These are phyloP conservation scores for Herpetomonas muscarum DNA, from an alignment of 208 protist species.

Conservation along the genomic window DNA sequence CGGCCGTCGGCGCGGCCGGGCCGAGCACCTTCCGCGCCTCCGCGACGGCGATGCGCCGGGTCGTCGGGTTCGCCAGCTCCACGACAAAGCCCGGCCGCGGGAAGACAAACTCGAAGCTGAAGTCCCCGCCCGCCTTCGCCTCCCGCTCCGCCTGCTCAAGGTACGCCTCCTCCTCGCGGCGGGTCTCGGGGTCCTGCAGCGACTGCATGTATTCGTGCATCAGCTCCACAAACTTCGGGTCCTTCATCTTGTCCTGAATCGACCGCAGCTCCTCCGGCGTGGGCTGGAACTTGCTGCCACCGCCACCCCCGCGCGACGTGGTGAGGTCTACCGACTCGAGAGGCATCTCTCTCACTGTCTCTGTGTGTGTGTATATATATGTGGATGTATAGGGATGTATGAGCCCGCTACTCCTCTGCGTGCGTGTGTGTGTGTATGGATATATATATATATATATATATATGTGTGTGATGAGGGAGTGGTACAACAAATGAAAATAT, in stretches of 20 bases:
- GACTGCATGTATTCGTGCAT: slow-evolving; percentile 88
- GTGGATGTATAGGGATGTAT: no score
- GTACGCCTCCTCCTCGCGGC: slow-evolving; percentile 87
- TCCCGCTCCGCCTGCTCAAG: slow-evolving; percentile 82
- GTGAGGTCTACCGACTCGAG: slow-evolving; percentile 66
- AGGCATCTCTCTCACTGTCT: slow-evolving; percentile 30
- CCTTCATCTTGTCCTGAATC: slow-evolving; percentile 85
- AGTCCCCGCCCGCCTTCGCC: slow-evolving; percentile 79
- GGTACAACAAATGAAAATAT: not conserved
- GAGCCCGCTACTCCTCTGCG: no score
- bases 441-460: slow-evolving; percentile 22
- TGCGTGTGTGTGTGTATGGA: not conserved
- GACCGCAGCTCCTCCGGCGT: slow-evolving; percentile 70
- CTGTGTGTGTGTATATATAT: slow-evolving; percentile 9
- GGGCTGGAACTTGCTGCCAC: slow-evolving; percentile 42
- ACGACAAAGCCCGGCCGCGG: slow-evolving; percentile 72
- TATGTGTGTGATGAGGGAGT: no score
- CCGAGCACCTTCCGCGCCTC: slow-evolving; percentile 12
- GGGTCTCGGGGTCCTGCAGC: slow-evolving; percentile 81
- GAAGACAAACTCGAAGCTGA: slow-evolving; percentile 91
- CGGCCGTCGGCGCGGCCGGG: not conserved
- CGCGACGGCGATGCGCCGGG: slow-evolving; percentile 14
- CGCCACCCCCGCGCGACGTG: slow-evolving; percentile 5
- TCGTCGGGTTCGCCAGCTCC: slow-evolving; percentile 71
- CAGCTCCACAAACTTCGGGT: slow-evolving; percentile 84